Conservation (phyloP, 2,329 filamentous ascomycete genomes). For the Epichloe brachyelytri region DNA sequence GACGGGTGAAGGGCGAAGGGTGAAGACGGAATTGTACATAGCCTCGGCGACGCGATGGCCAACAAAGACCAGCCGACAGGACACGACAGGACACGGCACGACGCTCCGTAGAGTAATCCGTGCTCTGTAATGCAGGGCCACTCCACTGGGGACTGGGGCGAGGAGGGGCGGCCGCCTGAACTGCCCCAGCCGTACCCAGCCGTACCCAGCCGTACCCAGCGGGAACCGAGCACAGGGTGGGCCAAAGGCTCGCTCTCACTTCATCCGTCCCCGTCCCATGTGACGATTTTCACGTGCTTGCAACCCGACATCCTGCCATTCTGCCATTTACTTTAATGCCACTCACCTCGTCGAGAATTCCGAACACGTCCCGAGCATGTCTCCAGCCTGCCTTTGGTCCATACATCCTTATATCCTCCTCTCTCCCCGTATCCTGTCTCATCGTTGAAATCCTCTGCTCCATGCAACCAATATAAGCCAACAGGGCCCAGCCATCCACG, state of each 20-base stretch:
- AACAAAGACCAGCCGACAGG: background rate
- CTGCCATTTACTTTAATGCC: constrained; percentile 1
- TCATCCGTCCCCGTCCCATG: constrained; percentile 3
- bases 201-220: too few relatives aligned
- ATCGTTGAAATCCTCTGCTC: background rate
- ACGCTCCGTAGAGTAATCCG: too few relatives aligned
- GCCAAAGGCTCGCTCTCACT: background rate
- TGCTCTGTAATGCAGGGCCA: too few relatives aligned
- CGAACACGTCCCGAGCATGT: constrained; percentile 7
- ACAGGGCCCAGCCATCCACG: background rate
- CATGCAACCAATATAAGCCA: constrained; percentile 4
- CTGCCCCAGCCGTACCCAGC: too few relatives aligned
- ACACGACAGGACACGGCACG: too few relatives aligned
- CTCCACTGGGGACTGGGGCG: too few relatives aligned
- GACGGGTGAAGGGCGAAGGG: too few relatives aligned
- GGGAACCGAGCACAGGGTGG: too few relatives aligned
- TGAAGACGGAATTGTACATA: background rate
- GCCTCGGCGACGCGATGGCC: constrained; percentile 1
- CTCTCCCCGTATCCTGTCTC: background rate
- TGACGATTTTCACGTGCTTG: constrained; percentile 7
- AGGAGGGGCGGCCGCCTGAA: too few relatives aligned
- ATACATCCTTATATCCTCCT: constrained; percentile 2
- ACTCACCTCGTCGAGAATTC: constrained; percentile 2
- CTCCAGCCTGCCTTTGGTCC: background rate
- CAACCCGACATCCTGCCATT: constrained; percentile 2